Base-by-base conservation (phyloP, 352 stramenopile genomes). In the Bremia lactucae region DNA sequence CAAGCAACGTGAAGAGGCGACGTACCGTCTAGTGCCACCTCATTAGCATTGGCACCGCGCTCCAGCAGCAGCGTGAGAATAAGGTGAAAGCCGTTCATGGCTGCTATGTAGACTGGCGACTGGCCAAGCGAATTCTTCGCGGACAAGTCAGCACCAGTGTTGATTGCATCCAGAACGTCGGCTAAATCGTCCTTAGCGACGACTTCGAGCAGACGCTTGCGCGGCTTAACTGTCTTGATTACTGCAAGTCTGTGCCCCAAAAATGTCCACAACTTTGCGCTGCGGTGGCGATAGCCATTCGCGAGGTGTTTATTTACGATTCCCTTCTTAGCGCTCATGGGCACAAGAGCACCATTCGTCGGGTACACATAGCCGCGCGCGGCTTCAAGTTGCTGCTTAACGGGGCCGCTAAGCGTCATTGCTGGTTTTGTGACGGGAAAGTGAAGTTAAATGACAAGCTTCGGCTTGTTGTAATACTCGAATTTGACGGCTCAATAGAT, bases 11-110 rank as follows among this genome's bases (percentile, higher is more conserved):
- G 77, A 10, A 89, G 55, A 10, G 73, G 62, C 28, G 70, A 70
- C 24, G 55, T 56, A 8, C 72, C 75, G 23, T 84, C 72, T 25
- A 65, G 41, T 10, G 71, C 76, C 4, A 68, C 53, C 31, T 71
- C 66, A 22, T 85, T 72, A 1, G 70, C 61, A 4, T 66, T 53
- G 18, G 73, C 75, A n/a, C 78, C 78, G 31, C 69, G 62, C 16
- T 82, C 68, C 10, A 91, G 61, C 45, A 91, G 56, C 42, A 88
- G 50, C 47, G 59, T 58, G n/a, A 83, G 46, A 53, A 88, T 73
- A 40, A 73, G 55, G 53, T 72, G 54, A 39, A 80, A 59, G 20
- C 75, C 78, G 19, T 65, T 65, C 20, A 59, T 42, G 1, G 71
- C 67, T 1, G 78, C 78, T 21, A 87, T 44, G 48, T 85, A 74